A percentile compares a stretch with the other conserved stretches of the same genome.
phyloP scores from a whole-genome alignment of 148 eudicot species.

The Cornus controversa region DNA sequence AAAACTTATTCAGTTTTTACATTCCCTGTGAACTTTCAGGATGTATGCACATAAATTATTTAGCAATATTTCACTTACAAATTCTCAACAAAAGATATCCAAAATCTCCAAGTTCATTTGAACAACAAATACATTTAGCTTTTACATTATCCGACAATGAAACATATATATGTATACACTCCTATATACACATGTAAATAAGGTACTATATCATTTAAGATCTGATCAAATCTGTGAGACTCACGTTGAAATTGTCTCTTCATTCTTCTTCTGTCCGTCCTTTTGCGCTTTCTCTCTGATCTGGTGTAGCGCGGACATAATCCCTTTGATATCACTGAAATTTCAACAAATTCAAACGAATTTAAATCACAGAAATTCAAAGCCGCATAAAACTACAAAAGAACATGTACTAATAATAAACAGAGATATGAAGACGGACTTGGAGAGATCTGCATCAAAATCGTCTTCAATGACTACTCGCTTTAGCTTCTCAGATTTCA shows the following conservation, averaged over 20 bases:
- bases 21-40: neutral
- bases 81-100: too few species aligned
- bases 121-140: too few species aligned
- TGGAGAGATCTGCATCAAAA: conserved; percentile 61
- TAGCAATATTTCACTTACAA: too few species aligned
- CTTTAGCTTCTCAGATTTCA: conserved; percentile 44
- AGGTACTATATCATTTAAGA: neutral
- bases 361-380: neutral
- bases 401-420: neutral
- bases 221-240: neutral
- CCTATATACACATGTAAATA: neutral
- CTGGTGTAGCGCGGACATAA: conserved; percentile 67
- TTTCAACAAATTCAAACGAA: conserved; percentile 4
- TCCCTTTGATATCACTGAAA: conserved; percentile 86
- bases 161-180: neutral
- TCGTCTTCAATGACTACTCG: conserved; percentile 45
- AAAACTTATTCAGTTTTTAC: neutral
- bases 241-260: conserved; percentile 86
- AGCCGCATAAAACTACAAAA: neutral
- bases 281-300: conserved; percentile 79
- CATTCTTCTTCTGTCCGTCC: conserved; percentile 86
- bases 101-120: too few species aligned
- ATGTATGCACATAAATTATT: too few species aligned
- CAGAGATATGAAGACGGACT: conserved; percentile 22
- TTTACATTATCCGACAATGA: too few species aligned